Percentiles rank a stretch among this genome's conserved stretches.
These are phyloP conservation scores for Pontederia paniculata DNA, from an alignment of 176 grass and related monocot genomes.

Conservation along the genomic window DNA sequence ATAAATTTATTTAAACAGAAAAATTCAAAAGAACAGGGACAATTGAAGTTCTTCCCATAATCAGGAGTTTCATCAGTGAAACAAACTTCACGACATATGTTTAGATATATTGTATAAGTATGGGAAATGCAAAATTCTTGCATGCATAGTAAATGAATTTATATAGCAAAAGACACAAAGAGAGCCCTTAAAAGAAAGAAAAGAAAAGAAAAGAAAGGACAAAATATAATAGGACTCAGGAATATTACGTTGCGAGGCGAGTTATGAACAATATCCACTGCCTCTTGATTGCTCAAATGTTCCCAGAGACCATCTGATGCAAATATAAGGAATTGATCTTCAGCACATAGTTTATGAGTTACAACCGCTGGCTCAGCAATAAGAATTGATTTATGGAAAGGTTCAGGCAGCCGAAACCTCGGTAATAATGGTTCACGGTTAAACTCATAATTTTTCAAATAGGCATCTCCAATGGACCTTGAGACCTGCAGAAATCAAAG, in stretches of 20 bases:
- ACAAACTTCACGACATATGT: no score
- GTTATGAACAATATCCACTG: conserved; percentile 12
- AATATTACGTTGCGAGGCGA: conserved; percentile 10
- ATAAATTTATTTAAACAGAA: no score
- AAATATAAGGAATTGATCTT: conserved; percentile 18
- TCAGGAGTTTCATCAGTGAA: no score
- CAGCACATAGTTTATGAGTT: conserved; percentile 13
- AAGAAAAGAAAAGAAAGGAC: not conserved
- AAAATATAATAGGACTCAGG: no score
- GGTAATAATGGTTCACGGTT: conserved; percentile 8
- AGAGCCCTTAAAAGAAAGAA: not conserved
- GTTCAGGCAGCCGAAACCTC: conserved; percentile 4
- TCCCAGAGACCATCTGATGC: conserved; percentile 23
- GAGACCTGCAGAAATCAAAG: conserved; percentile 14
- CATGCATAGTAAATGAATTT: no score
- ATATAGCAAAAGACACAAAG: not conserved
- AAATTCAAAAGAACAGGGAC: no score
- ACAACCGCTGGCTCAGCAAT: conserved; percentile 11
- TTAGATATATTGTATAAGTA: no score
- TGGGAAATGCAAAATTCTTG: no score
- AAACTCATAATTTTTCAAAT: conserved; percentile 15
- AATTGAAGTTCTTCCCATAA: no score
- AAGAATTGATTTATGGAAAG: conserved; percentile 14
- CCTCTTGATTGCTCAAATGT: conserved; percentile 15
- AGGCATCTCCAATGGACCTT: conserved; percentile 17